Base-by-base conservation (phyloP, 176 grass and related monocot species). In the Otatea glauca region DNA sequence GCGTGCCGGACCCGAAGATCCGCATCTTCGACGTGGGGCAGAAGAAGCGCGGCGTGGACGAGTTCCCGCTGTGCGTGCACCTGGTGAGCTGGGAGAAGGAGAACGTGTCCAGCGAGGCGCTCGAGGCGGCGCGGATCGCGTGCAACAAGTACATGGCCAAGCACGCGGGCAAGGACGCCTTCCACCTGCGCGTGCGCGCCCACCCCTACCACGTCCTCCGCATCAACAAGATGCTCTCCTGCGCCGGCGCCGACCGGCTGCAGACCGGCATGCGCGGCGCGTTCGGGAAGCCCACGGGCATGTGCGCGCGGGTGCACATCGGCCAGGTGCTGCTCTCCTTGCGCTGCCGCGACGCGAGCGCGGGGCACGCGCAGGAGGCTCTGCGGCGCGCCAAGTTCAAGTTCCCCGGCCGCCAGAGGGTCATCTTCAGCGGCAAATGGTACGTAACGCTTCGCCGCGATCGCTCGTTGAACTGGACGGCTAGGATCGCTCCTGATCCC, bases 101-200 rank as follows among this genome's bases (percentile, higher is more conserved):
- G 84, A 90, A 90, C 44, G 84, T 90, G 13, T 61, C 79, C 1
- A 90, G 89, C 74, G 86, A 91, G 72, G 77, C 81, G 1, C 82
- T 91, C 37, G 82, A 91, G 71, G 85, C 85, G 58, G 85, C 85
- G 17, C 82, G 85, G 29, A 91, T 91, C 68, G 89, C 85, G n/a
- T 88, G 85, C 77, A 91, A 88, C 89, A 88, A 91, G 85, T 91
- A 91, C 79, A 91, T 91, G 86, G 51, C 90, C 34, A 91, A 91
- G 81, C 68, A 51, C 51, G 90, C 70, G 1, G 89, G 89, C 0
- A 87, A 87, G 70, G 81, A 91, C 59, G 59, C 86, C 24, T 91
- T 91, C 82, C 90, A 91, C 79, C 86, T 91, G 5, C 74, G 66
- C 11, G 86, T 91, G 2, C 79, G 86, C 21, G 89, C 74, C 3